Evolutionary conservation across 345 rosid genomes (phyloP).

Genomic region (Mangifera indica): DNA sequence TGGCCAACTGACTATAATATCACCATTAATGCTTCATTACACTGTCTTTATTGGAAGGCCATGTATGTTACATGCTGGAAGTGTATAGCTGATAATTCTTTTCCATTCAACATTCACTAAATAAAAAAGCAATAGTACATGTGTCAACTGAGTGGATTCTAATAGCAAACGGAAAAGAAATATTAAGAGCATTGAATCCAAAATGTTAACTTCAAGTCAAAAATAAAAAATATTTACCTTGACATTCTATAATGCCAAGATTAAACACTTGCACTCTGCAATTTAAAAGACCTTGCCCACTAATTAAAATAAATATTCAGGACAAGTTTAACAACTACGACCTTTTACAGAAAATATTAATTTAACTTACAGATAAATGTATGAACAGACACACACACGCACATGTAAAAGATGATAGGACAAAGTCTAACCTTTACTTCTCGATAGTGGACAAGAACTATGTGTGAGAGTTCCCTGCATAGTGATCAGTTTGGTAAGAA

Average conservation of each 20-base stretch:
- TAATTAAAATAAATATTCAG: too few species aligned
- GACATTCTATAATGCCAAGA: neutral
- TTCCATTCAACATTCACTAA: neutral
- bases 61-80: neutral
- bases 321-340: too few species aligned
- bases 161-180: neutral
- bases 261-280: neutral
- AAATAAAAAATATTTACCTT: neutral
- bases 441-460: slow-evolving; percentile 88
- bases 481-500: slow-evolving; percentile 25
- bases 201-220: slow-evolving; percentile 5
- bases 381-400: neutral
- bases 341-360: neutral
- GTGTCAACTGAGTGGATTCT: neutral
- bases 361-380: neutral
- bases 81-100: neutral
- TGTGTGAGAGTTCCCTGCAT: slow-evolving; percentile 76
- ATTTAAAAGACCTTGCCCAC: neutral
- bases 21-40: too few species aligned
- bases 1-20: neutral
- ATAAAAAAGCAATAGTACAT: neutral
- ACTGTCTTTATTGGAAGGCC: neutral
- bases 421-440: slow-evolving; percentile 67
- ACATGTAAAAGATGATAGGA: slow-evolving; percentile 1
- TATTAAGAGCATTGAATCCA: neutral